Evolutionary conservation across 306 rosid genomes (phyloP).

Genomic region (Prunus campanulata): DNA sequence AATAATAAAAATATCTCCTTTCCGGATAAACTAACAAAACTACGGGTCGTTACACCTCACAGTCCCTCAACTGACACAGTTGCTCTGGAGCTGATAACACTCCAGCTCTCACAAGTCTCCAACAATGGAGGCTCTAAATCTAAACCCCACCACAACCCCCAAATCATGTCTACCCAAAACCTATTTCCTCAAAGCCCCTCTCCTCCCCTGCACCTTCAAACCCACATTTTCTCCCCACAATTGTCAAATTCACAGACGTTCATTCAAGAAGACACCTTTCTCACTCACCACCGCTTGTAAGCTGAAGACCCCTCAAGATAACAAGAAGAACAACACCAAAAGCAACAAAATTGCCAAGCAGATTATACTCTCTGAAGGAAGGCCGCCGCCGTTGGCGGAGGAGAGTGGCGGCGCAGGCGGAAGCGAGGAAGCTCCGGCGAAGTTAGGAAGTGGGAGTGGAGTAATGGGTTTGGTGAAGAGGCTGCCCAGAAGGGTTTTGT

Average conservation of each 20-base stretch:
- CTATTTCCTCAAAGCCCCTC: constrained; percentile 37
- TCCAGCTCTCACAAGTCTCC: constrained; percentile 12
- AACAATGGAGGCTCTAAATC: constrained; percentile 44
- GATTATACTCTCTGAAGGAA: constrained; percentile 68
- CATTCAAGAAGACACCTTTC: constrained; percentile 20
- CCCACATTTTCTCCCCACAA: constrained; percentile 25
- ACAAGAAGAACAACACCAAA: constrained; percentile 32
- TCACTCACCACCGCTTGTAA: constrained; percentile 40
- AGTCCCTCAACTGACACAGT: not conserved
- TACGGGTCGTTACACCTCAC: constrained; percentile 43
- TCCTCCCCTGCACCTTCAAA: constrained; percentile 36
- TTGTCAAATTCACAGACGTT: constrained; percentile 2
- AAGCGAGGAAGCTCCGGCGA: constrained; percentile 30
- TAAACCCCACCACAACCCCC: constrained; percentile 30
- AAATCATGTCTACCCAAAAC: constrained; percentile 41
- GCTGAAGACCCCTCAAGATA: constrained; percentile 51
- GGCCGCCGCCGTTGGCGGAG: constrained; percentile 64
- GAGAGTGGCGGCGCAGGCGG: constrained; percentile 15
- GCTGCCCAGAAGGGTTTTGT: constrained; percentile 53
- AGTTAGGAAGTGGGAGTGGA: constrained; percentile 34
- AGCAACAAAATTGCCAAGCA: constrained; percentile 38
- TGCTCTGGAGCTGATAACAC: constrained; percentile 13
- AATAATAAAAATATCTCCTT: not conserved
- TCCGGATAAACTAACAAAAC: constrained; percentile 50
- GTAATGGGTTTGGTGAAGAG: constrained; percentile 37